Evolutionary conservation across 2,329 filamentous ascomycete species (phyloP).

Genomic region (Verticillium alfalfae): DNA sequence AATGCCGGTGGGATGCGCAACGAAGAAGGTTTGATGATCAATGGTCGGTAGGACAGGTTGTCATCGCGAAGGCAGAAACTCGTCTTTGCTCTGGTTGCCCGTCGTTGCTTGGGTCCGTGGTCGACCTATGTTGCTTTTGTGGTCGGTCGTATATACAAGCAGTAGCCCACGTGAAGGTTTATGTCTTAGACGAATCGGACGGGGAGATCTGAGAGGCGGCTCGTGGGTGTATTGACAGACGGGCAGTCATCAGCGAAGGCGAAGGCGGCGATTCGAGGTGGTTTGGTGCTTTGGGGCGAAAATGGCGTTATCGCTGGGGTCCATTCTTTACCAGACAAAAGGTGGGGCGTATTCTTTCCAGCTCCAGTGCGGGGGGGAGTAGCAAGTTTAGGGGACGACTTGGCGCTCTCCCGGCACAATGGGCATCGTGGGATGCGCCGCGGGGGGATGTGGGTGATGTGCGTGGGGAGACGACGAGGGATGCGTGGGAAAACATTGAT

Average conservation of each 20-base stretch:
- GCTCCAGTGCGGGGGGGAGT: background rate
- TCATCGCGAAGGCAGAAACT: background rate
- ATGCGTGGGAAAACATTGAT: background rate
- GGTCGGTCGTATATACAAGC: background rate
- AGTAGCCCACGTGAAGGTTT: background rate
- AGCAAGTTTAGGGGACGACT: background rate
- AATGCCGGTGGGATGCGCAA: background rate
- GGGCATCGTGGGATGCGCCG: background rate
- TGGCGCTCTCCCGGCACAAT: background rate
- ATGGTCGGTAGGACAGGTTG: background rate
- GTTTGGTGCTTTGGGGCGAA: conserved; percentile 27
- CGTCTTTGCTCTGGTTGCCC: background rate
- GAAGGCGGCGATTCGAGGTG: background rate
- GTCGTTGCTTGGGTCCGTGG: background rate
- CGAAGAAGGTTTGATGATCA: background rate
- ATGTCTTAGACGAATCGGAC: background rate
- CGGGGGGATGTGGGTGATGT: background rate
- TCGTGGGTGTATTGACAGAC: background rate
- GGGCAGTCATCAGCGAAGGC: background rate
- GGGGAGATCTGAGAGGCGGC: background rate
- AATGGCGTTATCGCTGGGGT: conserved; percentile 29
- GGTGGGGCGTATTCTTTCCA: background rate
- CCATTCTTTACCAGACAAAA: conserved; percentile 5
- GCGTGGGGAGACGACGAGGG: background rate
- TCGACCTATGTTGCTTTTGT: background rate